phyloP scores from a whole-genome alignment of 208 protist genomes.

The Wallacemonas collosoma region DNA sequence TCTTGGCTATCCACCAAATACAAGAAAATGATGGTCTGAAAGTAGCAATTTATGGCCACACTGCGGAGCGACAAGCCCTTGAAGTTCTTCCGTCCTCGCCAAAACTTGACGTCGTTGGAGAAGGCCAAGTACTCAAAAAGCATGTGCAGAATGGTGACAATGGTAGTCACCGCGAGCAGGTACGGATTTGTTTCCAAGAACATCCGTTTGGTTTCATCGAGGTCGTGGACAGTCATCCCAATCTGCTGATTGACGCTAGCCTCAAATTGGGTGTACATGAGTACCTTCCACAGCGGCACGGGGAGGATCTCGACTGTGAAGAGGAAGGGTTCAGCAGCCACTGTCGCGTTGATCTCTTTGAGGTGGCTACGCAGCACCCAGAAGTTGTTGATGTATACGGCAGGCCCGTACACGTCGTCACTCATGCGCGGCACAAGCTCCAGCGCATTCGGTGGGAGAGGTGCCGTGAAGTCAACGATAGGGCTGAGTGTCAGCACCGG shows the following conservation, averaged over 20 bases:
- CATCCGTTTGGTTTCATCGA: constrained; percentile 92
- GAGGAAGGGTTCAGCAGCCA: constrained; percentile 38
- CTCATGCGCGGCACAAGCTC: constrained; percentile 44
- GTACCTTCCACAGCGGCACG: constrained; percentile 61
- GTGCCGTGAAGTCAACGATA: constrained; percentile 68
- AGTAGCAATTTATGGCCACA: constrained; percentile 94
- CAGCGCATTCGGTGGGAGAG: constrained; percentile 44
- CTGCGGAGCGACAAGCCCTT: constrained; percentile 96
- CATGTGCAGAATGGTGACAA: constrained; percentile 97
- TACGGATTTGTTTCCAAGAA: constrained; percentile 96
- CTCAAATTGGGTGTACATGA: constrained; percentile 85
- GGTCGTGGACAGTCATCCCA: constrained; percentile 57
- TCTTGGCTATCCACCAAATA: constrained; percentile 97
- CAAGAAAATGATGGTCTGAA: constrained; percentile 97
- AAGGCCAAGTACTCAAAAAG: constrained; percentile 99
- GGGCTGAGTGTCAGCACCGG: constrained; percentile 69
- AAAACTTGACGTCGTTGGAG: constrained; percentile 95
- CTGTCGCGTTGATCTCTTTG: constrained; percentile 83
- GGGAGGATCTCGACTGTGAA: constrained; percentile 62
- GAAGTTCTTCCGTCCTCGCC: constrained; percentile 91
- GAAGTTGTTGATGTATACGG: constrained; percentile 95
- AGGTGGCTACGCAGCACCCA: constrained; percentile 91
- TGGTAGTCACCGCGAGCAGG: constrained; percentile 93
- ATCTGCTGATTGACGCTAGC: constrained; percentile 77
- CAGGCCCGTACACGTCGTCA: constrained; percentile 73